These are phyloP conservation scores for Clonostachys byssicola DNA, from an alignment of 2,329 filamentous ascomycete genomes.

Conservation along the genomic window DNA sequence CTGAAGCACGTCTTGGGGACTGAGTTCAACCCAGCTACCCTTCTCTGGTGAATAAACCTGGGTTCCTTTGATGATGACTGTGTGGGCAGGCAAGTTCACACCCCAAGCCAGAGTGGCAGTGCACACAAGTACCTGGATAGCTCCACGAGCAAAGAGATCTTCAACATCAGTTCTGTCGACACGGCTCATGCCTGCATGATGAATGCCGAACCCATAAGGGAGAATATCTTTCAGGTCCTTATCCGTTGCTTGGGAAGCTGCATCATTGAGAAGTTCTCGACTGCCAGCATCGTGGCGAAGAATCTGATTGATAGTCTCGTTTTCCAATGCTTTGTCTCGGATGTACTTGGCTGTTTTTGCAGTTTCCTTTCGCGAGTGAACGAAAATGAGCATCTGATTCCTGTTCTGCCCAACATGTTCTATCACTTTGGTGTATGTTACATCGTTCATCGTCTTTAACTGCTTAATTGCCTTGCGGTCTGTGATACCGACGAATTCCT, in stretches of 20 bases:
- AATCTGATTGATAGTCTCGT: conserved; percentile 95
- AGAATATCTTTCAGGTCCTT: conserved; percentile 88
- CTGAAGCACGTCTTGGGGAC: conserved; percentile 94
- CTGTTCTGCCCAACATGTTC: conserved; percentile 90
- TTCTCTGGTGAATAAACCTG: conserved; percentile 98
- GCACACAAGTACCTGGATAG: conserved; percentile 92
- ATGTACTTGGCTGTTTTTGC: conserved; percentile 97
- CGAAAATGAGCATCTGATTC: conserved; percentile 98
- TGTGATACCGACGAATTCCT: conserved; percentile 96
- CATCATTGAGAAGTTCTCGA: conserved; percentile 81
- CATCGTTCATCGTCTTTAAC: conserved; percentile 98
- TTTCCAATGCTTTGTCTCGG: conserved; percentile 92
- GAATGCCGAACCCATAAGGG: conserved; percentile 96
- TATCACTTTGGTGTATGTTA: conserved; percentile 95
- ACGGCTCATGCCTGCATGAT: conserved; percentile 95
- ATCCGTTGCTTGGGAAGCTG: conserved; percentile 78
- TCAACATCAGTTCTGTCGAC: conserved; percentile 94
- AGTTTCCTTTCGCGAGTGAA: conserved; percentile 97
- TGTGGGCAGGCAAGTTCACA: conserved; percentile 96
- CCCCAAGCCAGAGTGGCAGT: conserved; percentile 99
- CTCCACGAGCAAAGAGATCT: conserved; percentile 86
- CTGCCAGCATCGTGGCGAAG: conserved; percentile 89
- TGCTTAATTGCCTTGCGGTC: conserved; percentile 99
- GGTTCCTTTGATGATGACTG: conserved; percentile 98
- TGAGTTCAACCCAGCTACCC: conserved; percentile 96